Conservation (phyloP, 768 basidiomycete species). For the Pisolithus marmoratus region DNA sequence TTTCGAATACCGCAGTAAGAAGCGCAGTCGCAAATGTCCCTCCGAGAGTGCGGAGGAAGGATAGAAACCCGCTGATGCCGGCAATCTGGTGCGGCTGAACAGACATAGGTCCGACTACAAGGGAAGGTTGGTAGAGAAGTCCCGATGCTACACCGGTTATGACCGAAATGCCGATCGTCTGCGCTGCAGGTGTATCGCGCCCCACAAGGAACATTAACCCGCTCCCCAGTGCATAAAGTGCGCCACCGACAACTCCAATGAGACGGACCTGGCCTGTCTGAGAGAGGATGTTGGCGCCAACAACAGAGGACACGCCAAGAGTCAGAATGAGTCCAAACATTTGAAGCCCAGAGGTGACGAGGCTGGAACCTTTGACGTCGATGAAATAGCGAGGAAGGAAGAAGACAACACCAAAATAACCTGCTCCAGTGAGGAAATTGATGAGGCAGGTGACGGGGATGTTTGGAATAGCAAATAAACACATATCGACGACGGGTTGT, state of each 20-base stretch:
- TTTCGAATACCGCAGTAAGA: constrained; percentile 29
- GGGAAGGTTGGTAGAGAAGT: constrained; percentile 30
- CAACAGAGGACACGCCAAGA: constrained; percentile 29
- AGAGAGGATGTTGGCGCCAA: constrained; percentile 30
- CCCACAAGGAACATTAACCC: constrained; percentile 29
- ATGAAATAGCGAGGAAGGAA: constrained; percentile 36
- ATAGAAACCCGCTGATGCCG: constrained; percentile 32
- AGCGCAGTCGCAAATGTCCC: constrained; percentile 33
- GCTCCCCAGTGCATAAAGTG: constrained; percentile 29
- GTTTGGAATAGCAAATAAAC: constrained; percentile 28
- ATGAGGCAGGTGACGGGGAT: constrained; percentile 32
- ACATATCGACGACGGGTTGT: constrained; percentile 30
- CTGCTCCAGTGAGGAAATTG: constrained; percentile 34
- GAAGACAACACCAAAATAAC: constrained; percentile 33
- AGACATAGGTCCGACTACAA: constrained; percentile 31
- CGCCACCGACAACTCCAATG: constrained; percentile 25
- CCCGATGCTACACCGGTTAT: constrained; percentile 28
- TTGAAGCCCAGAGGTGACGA: constrained; percentile 29
- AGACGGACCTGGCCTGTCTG: constrained; percentile 27
- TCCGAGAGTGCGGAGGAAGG: constrained; percentile 29
- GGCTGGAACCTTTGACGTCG: constrained; percentile 28
- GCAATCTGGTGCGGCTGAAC: constrained; percentile 29
- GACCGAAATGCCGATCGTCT: constrained; percentile 26
- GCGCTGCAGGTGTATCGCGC: constrained; percentile 21
- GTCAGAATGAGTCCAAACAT: constrained; percentile 32